Evolutionary conservation across 2,329 filamentous ascomycete species (phyloP).

Genomic region (Neophaeococcomyces aloes): DNA sequence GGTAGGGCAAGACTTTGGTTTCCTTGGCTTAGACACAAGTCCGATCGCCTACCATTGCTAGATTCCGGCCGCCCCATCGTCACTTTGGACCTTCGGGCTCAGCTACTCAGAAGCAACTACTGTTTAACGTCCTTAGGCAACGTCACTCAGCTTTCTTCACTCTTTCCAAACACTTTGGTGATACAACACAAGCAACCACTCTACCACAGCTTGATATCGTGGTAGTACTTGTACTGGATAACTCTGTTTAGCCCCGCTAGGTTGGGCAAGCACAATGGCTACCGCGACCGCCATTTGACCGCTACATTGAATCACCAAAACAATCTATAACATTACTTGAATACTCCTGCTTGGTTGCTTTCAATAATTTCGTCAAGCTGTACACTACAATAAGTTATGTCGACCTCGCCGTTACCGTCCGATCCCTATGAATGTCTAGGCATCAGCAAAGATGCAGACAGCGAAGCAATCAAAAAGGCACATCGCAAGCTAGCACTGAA

Average conservation of each 20-base stretch:
- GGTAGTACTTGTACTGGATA: neutral
- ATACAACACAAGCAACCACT: neutral
- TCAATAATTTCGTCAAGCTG: neutral
- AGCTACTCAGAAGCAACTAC: neutral
- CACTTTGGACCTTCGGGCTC: neutral
- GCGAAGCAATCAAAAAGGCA: slow-evolving; percentile 62
- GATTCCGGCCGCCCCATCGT: no score
- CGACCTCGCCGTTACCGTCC: slow-evolving; percentile 39
- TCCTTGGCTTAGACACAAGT: slow-evolving; percentile 4
- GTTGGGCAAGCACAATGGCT: slow-evolving; percentile 2
- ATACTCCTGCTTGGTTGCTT: neutral
- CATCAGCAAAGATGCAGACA: slow-evolving; percentile 59
- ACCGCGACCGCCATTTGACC: slow-evolving; percentile 5
- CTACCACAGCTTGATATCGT: neutral
- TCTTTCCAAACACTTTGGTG: slow-evolving; percentile 1
- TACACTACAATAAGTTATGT: slow-evolving; percentile 1
- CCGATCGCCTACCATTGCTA: slow-evolving; percentile 2
- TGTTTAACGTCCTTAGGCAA: neutral
- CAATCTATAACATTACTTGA: neutral
- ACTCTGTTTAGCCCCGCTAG: slow-evolving; percentile 2
- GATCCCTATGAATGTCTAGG: slow-evolving; percentile 76
- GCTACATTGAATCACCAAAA: slow-evolving; percentile 4
- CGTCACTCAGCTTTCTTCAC: slow-evolving; percentile 2
- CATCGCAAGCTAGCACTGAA: slow-evolving; percentile 80
- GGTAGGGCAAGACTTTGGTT: neutral